Evolutionary conservation across 371 early-diverging fungal species (phyloP).

Genomic region (Mucor mucedo): DNA sequence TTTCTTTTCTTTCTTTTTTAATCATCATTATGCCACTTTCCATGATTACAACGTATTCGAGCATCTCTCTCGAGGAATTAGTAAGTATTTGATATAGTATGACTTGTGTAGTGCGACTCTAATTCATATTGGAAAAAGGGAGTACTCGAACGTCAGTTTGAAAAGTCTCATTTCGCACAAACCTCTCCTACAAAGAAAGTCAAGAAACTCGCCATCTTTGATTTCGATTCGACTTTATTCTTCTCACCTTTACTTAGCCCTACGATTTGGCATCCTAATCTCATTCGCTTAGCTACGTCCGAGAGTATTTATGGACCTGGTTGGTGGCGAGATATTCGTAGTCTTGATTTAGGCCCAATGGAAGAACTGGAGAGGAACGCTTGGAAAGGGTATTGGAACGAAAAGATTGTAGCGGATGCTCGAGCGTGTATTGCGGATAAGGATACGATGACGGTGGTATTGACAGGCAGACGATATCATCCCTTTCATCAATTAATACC

Average conservation of each 20-base stretch:
- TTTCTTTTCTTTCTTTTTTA: slow-evolving; percentile 10
- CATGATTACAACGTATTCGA: slow-evolving; percentile 13
- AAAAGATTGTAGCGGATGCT: slow-evolving; percentile 33
- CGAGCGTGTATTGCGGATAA: slow-evolving; percentile 38
- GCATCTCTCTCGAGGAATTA: slow-evolving; percentile 1
- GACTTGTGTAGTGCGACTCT: neutral
- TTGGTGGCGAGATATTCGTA: slow-evolving; percentile 75
- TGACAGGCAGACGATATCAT: slow-evolving; percentile 64
- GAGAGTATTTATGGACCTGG: slow-evolving; percentile 64
- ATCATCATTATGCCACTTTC: slow-evolving; percentile 13
- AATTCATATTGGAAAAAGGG: slow-evolving; percentile 3
- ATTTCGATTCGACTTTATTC: slow-evolving; percentile 92
- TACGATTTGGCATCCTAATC: slow-evolving; percentile 68
- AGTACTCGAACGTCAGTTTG: slow-evolving; percentile 25
- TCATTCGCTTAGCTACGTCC: slow-evolving; percentile 58
- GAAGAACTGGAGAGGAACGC: slow-evolving; percentile 25
- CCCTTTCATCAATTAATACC: slow-evolving; percentile 53
- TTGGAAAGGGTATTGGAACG: slow-evolving; percentile 52
- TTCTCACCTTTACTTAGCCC: slow-evolving; percentile 82
- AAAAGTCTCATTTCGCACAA: slow-evolving; percentile 17
- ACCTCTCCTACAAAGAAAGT: slow-evolving; percentile 8
- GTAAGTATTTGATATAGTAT: slow-evolving; percentile 7
- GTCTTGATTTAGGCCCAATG: slow-evolving; percentile 34
- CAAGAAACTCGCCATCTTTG: slow-evolving; percentile 62
- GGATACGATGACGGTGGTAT: slow-evolving; percentile 54